Evolutionary conservation across 257 asterid species (phyloP).

Genomic region (Capsicum chinense): DNA sequence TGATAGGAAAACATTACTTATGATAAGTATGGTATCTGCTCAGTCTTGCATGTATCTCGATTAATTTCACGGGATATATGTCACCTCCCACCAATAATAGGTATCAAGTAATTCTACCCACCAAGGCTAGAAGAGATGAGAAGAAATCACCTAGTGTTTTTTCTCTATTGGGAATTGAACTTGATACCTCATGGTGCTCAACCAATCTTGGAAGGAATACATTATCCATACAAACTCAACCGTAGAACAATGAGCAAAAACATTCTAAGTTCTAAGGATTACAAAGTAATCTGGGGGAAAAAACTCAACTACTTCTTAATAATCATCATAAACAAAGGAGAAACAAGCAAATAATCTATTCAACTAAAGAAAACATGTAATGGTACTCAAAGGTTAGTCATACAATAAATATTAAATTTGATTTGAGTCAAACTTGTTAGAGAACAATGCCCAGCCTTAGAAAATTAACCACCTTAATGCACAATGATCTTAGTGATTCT

Average conservation of each 20-base stretch:
- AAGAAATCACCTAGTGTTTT: too few species aligned
- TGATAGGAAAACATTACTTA: too few species aligned
- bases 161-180: too few species aligned
- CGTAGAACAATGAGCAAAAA: not conserved
- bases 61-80: too few species aligned
- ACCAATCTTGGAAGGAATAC: not conserved
- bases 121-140: too few species aligned
- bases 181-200: too few species aligned
- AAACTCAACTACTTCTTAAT: not conserved
- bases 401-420: not conserved
- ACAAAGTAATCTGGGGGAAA: not conserved
- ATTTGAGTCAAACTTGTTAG: not conserved
- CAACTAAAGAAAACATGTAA: slow-evolving; percentile 8
- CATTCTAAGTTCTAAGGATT: not conserved
- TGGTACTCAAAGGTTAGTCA: not conserved
- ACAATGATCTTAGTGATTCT: not conserved
- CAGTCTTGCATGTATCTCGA: too few species aligned
- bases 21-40: too few species aligned
- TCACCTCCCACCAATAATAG: too few species aligned
- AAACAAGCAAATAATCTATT: not conserved
- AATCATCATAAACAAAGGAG: not conserved
- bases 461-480: not conserved
- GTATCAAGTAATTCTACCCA: too few species aligned
- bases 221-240: not conserved
- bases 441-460: not conserved